Conservation (phyloP, 257 asterid species). For the Plantago major region DNA sequence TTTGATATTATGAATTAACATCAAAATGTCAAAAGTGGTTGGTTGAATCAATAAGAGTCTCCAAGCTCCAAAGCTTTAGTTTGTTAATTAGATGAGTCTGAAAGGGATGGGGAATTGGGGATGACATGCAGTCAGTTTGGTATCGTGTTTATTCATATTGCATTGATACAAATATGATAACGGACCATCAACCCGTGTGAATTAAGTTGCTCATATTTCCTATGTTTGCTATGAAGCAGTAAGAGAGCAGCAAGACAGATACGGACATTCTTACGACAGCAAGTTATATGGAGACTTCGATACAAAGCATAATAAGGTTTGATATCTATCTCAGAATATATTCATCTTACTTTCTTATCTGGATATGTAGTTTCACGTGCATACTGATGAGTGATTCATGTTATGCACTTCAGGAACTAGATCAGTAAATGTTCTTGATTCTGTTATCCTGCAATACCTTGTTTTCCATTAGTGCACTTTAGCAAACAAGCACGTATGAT, state of each 20-base stretch:
- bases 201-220: constrained; percentile 22
- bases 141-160: too few relatives aligned
- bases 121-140: too few relatives aligned
- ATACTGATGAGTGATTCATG: not conserved
- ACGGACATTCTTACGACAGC: constrained; percentile 58
- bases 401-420: not conserved
- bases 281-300: constrained; percentile 62
- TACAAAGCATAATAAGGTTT: constrained; percentile 54
- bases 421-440: not conserved
- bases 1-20: too few relatives aligned
- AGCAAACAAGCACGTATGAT: not conserved
- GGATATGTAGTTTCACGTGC: not conserved
- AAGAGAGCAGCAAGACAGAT: constrained; percentile 53
- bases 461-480: not conserved
- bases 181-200: not conserved
- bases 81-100: too few relatives aligned
- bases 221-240: constrained; percentile 39
- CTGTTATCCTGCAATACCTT: not conserved
- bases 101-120: too few relatives aligned
- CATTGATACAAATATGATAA: too few relatives aligned
- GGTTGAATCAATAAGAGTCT: too few relatives aligned
- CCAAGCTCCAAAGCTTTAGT: too few relatives aligned
- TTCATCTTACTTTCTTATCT: not conserved
- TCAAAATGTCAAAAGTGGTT: too few relatives aligned
- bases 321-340: constrained; percentile 35